Base-by-base conservation (phyloP, 2,329 filamentous ascomycete genomes). In the Dothideomycetes sp. region DNA sequence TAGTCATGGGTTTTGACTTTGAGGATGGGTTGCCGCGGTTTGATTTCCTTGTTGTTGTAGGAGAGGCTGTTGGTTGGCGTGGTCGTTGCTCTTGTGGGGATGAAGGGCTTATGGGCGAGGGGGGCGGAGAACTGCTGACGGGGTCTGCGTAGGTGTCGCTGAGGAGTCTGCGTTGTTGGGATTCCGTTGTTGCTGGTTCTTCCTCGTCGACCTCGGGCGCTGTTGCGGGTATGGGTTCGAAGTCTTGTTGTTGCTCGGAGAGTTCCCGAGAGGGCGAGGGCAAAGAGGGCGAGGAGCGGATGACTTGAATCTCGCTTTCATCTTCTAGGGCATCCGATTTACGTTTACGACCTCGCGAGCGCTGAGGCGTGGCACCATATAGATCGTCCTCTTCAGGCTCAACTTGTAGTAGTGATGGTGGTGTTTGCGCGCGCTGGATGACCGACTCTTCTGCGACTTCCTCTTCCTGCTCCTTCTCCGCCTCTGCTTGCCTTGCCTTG, bases 221-320 rank as follows among this genome's bases (percentile, higher is more conserved):
- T 16, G 40, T 46, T 10, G 35, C 41, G 10, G 41, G 41, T 11
- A 44, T 29, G 11, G 24, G n/a, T 3, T 32, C 36, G 20, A 19
- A 24, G 7, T 46, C 40, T 20, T 39, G 22, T 12, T 33, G 16
- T 17, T 16, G 10, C 3, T 24, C 41, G 16, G 17, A n/a, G 8
- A 43, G 17, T 10, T 38, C 28, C 8, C 25, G 25, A 1, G 27
- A 31, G 1, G 43, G 33, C 20, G 33, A 38, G 5, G 35, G 30
- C 18, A 36, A 51, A 4, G 59, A 59, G 32, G 61, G 61, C 9
- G 60, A 63, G 8, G 62, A 65, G 4, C 56, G 56, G 20, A 55
- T 57, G 4, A 65, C 60, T 39, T 63, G 61, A 3, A 64, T 47
- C 10, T 47, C 42, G n/a, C 32, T 37, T 24, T 47, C n/a, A n/a